Percentiles rank a stretch among this genome's conserved stretches.
Conservation (phyloP, 352 stramenopile genomes). For the Globisporangium carolinianum region DNA sequence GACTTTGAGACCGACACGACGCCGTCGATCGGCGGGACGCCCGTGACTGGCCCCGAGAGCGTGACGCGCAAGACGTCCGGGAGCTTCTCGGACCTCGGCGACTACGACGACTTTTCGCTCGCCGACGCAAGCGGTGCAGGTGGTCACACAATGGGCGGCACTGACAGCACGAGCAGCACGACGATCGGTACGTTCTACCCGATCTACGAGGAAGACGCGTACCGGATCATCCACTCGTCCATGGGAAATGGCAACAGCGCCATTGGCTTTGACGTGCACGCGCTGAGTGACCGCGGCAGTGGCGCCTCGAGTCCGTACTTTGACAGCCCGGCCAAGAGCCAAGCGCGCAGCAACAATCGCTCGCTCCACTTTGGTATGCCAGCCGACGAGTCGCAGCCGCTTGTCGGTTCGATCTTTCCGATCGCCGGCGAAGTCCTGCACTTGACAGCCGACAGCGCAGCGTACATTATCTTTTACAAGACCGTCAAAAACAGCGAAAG, state of each 20-base stretch:
- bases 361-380: constrained; percentile 22
- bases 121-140: constrained; percentile 37
- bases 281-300: constrained; percentile 8
- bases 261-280: constrained; percentile 11
- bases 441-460: constrained; percentile 63
- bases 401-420: constrained; percentile 62
- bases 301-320: constrained; percentile 7
- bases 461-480: constrained; percentile 90
- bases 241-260: constrained; percentile 38
- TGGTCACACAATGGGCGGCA: constrained; percentile 21
- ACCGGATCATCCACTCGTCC: constrained; percentile 47
- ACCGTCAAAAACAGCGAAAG: constrained; percentile 28
- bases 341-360: not conserved
- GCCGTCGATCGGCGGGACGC: constrained; percentile 12
- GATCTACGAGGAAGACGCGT: constrained; percentile 72
- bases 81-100: constrained; percentile 83
- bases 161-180: constrained; percentile 21
- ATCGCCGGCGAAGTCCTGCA: constrained; percentile 67
- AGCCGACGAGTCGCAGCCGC: constrained; percentile 52
- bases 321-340: constrained; percentile 28
- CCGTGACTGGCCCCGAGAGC: constrained; percentile 26
- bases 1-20: constrained; percentile 64
- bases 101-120: constrained; percentile 81
- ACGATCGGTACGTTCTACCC: constrained; percentile 58
- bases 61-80: constrained; percentile 74